These are phyloP conservation scores for Solanum chacoense DNA, from an alignment of 305 asterid species.

Conservation along the genomic window DNA sequence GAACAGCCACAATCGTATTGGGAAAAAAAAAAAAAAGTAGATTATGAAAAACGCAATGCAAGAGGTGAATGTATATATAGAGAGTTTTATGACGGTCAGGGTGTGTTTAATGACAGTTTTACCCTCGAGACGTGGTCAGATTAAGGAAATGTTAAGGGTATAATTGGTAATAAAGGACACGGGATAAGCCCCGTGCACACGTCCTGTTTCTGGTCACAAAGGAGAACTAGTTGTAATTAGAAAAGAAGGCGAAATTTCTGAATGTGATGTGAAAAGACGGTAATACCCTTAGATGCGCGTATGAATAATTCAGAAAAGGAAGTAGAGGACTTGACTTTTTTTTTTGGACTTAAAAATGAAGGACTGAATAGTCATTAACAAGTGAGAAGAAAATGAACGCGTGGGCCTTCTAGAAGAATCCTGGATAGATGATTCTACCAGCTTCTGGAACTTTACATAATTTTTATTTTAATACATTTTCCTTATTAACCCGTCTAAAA, in stretches of 20 bases:
- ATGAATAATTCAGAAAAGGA: not conserved
- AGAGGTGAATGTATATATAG: not conserved
- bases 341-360: not conserved
- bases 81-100: not conserved
- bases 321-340: not conserved
- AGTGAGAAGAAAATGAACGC: not conserved
- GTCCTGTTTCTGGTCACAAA: not conserved
- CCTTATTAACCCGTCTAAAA: not conserved
- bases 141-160: not conserved
- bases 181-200: not conserved
- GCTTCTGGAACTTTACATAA: not conserved
- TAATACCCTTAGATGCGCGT: not conserved
- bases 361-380: not conserved
- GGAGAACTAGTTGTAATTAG: not conserved
- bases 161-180: not conserved
- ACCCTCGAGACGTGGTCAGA: not conserved
- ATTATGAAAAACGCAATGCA: not conserved
- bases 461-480: not conserved
- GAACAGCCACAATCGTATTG: not conserved
- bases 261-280: not conserved
- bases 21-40: not conserved
- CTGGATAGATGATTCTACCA: not conserved
- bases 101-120: not conserved
- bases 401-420: not conserved
- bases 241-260: not conserved